Evolutionary conservation across 73 alveolate genomes (phyloP).

Genomic region (Effrenium voratum): DNA sequence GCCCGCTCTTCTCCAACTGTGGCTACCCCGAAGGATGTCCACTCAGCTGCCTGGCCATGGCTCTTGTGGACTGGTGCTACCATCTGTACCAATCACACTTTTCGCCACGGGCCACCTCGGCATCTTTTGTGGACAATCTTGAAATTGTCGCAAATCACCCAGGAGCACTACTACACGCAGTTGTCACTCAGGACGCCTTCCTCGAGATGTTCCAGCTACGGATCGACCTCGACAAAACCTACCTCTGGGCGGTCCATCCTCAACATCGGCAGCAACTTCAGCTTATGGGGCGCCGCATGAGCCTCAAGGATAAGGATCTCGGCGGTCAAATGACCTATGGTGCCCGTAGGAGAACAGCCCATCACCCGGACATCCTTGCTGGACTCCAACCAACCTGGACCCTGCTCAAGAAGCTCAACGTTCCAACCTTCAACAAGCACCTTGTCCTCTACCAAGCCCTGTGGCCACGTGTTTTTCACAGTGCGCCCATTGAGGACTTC

Average conservation of each 20-base stretch:
- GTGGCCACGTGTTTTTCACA: neutral
- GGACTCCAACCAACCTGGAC: neutral
- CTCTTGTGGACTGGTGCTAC: neutral
- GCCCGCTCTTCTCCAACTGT: neutral
- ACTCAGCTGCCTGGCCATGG: neutral
- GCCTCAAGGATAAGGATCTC: neutral
- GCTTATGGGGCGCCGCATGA: neutral
- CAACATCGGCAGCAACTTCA: neutral
- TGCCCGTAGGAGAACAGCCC: neutral
- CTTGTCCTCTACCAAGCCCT: neutral
- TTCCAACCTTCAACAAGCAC: neutral
- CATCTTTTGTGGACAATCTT: neutral
- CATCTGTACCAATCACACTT: neutral
- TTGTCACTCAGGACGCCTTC: neutral
- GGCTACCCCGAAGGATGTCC: slow-evolving; percentile 6
- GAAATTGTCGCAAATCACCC: neutral
- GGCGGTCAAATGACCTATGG: neutral
- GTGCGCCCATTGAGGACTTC: neutral
- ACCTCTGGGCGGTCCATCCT: neutral
- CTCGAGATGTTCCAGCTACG: neutral
- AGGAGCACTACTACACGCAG: neutral
- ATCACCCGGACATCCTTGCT: neutral
- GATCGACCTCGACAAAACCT: neutral
- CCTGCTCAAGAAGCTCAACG: neutral
- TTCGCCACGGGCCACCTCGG: neutral